Conservation (phyloP, 1,284 basidiomycete species). For the Cyathus pygmaeus region DNA sequence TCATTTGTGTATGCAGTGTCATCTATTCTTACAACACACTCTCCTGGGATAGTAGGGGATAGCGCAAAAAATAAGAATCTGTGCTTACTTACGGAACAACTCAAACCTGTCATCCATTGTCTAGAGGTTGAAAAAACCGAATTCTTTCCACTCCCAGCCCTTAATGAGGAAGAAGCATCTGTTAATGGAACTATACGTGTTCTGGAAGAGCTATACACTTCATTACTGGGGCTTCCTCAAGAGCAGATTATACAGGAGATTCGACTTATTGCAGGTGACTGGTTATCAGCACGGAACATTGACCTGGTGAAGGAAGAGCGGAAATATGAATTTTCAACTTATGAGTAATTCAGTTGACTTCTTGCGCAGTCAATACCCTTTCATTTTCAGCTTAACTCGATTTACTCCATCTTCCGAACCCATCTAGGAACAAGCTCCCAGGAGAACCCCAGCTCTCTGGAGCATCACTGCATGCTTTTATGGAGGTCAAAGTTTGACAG, state of each 20-base stretch:
- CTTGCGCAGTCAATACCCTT: constrained; percentile 14
- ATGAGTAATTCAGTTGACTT: constrained; percentile 9
- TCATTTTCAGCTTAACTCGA: constrained; percentile 16
- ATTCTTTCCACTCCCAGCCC: too few relatives aligned
- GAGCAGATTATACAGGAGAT: constrained; percentile 8
- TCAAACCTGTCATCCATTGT: constrained; percentile 6
- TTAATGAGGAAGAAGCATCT: constrained; percentile 16
- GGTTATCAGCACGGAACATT: constrained; percentile 11
- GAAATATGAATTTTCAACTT: constrained; percentile 4
- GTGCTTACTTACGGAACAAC: neutral
- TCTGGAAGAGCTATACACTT: constrained; percentile 9
- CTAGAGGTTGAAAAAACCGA: constrained; percentile 9
- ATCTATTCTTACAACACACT: constrained; percentile 6
- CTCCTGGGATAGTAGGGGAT: constrained; percentile 1
- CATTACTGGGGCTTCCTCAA: constrained; percentile 2
- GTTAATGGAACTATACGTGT: constrained; percentile 9
- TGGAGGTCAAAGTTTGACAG: constrained; percentile 8
- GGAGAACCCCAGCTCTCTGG: constrained; percentile 11
- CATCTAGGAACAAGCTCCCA: constrained; percentile 8
- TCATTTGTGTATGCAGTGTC: constrained; percentile 12
- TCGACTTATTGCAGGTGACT: constrained; percentile 10
- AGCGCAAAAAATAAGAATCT: neutral
- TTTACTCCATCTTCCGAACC: constrained; percentile 11
- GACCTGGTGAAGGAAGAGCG: constrained; percentile 8
- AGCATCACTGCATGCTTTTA: constrained; percentile 11